phyloP scores from a whole-genome alignment of 1,284 basidiomycete genomes.

The Sporisorium scitamineum region DNA sequence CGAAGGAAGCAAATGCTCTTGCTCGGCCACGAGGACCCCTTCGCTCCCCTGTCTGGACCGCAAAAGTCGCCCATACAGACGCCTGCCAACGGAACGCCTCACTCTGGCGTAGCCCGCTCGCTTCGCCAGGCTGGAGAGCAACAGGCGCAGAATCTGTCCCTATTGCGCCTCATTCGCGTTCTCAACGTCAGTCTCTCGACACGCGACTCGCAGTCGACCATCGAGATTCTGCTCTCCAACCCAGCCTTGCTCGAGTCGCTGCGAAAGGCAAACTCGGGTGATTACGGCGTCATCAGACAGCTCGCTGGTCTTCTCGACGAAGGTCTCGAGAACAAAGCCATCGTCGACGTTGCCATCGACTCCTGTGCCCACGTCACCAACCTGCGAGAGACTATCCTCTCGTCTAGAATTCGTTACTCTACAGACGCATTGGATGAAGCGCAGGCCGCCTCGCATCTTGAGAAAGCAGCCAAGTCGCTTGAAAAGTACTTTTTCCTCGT shows the following conservation, averaged over 20 bases:
- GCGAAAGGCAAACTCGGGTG: slow-evolving; percentile 63
- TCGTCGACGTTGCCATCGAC: slow-evolving; percentile 66
- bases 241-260: slow-evolving; percentile 63
- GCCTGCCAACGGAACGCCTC: slow-evolving; percentile 35
- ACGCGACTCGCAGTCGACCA: slow-evolving; percentile 57
- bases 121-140: slow-evolving; percentile 73
- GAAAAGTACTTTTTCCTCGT: slow-evolving; percentile 88
- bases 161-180: slow-evolving; percentile 85
- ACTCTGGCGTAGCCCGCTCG: slow-evolving; percentile 47
- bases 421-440: slow-evolving; percentile 55
- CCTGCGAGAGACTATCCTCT: slow-evolving; percentile 65
- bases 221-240: slow-evolving; percentile 62
- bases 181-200: slow-evolving; percentile 78
- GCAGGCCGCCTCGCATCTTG: slow-evolving; percentile 51
- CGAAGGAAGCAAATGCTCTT: slow-evolving; percentile 87
- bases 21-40: slow-evolving; percentile 82
- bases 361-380: slow-evolving; percentile 65
- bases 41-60: slow-evolving; percentile 55
- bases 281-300: slow-evolving; percentile 65
- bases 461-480: slow-evolving; percentile 69
- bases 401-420: slow-evolving; percentile 60
- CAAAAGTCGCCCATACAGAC: slow-evolving; percentile 36
- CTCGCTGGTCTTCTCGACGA: slow-evolving; percentile 65
- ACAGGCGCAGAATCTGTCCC: slow-evolving; percentile 83
- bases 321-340: slow-evolving; percentile 62